phyloP scores from a whole-genome alignment of 805 yeast species.

The Wickerhamiella shivajii region DNA sequence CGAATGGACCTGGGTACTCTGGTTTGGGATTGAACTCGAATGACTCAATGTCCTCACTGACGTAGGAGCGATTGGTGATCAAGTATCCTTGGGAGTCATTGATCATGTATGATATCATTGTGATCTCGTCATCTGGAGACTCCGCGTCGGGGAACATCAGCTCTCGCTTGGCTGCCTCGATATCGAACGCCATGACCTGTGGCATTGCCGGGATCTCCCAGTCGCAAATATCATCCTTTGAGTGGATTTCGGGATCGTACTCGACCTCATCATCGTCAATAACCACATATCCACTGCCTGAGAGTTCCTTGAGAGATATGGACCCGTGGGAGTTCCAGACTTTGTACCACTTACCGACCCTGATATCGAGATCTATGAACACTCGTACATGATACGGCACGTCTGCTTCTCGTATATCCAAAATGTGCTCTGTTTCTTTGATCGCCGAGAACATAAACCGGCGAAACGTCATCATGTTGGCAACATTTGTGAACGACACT shows the following conservation, averaged over 20 bases:
- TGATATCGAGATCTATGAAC: constrained; percentile 64
- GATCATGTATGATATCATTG: constrained; percentile 99
- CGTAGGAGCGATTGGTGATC: constrained; percentile 88
- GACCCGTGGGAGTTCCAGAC: constrained; percentile 51
- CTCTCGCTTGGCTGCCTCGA: constrained; percentile 94
- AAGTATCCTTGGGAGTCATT: constrained; percentile 84
- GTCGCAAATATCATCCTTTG: constrained; percentile 5
- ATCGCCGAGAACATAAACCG: constrained; percentile 55
- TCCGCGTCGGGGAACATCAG: constrained; percentile 87
- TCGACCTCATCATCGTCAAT: constrained; percentile 6
- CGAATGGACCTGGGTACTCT: constrained; percentile 80
- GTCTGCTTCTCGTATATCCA: constrained; percentile 83
- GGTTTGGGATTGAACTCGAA: constrained; percentile 97
- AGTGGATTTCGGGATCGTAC: constrained; percentile 5
- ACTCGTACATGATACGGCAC: constrained; percentile 96
- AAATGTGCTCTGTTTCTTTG: constrained; percentile 46
- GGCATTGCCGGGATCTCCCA: constrained; percentile 9
- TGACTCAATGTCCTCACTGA: constrained; percentile 88
- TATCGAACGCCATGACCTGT: constrained; percentile 78
- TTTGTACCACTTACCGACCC: constrained; percentile 94
- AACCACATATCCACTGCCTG: constrained; percentile 1
- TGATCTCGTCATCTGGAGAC: constrained; percentile 56
- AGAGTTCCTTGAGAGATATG: constrained; percentile 36
- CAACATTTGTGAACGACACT: constrained; percentile 57
- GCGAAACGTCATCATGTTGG: constrained; percentile 64